Evolutionary conservation across 345 rosid genomes (phyloP).

Genomic region (Crucihimalaya himalaica): DNA sequence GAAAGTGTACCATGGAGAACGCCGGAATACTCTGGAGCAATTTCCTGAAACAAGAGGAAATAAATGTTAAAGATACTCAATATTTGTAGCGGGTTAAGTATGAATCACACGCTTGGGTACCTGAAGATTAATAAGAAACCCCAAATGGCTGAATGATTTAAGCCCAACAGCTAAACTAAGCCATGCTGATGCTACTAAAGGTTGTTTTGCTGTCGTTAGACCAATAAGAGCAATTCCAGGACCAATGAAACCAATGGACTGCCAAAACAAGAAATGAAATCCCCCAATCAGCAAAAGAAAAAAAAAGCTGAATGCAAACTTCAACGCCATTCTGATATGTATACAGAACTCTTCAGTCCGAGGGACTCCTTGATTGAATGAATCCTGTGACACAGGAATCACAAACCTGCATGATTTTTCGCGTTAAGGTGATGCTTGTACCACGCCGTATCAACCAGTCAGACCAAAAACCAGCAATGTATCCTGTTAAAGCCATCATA

Average conservation of each 20-base stretch:
- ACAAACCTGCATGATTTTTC: constrained; percentile 94
- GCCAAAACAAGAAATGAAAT: constrained; percentile 41
- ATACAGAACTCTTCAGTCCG: neutral
- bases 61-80: constrained; percentile 34
- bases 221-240: constrained; percentile 83
- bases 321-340: constrained; percentile 16
- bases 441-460: constrained; percentile 74
- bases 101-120: constrained; percentile 38
- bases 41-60: constrained; percentile 60
- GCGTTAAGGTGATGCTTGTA: constrained; percentile 72
- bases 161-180: constrained; percentile 87
- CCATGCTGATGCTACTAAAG: constrained; percentile 86
- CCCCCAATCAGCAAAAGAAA: constrained; percentile 5
- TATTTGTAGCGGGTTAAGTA: neutral
- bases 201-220: constrained; percentile 70
- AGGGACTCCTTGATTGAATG: neutral
- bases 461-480: constrained; percentile 77
- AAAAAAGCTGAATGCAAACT: neutral
- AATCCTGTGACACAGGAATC: constrained; percentile 13
- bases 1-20: constrained; percentile 74
- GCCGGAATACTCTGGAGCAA: constrained; percentile 87
- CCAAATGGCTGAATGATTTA: constrained; percentile 93
- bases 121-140: constrained; percentile 96
- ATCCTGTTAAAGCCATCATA: constrained; percentile 92
- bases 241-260: constrained; percentile 91